These are phyloP conservation scores for Oryza longistaminata DNA, from an alignment of 176 grass and related monocot genomes.

Conservation along the genomic window DNA sequence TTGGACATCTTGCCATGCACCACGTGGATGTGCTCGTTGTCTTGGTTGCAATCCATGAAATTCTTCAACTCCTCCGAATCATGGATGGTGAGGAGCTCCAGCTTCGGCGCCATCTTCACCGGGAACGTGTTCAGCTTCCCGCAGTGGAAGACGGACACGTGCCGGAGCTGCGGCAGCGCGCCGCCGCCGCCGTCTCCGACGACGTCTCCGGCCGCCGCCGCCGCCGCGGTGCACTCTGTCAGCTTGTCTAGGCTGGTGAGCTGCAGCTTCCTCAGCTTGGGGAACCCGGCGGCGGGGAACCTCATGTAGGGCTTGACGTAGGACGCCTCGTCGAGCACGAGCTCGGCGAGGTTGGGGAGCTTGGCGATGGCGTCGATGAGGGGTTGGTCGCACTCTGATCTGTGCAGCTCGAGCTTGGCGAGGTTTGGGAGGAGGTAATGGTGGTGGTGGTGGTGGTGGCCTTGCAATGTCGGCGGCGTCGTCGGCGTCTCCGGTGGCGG, in stretches of 20 bases:
- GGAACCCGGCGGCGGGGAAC: not conserved
- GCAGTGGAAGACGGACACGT: not conserved
- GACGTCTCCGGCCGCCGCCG: not conserved
- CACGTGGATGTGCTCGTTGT: too few species aligned
- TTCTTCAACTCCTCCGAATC: not conserved
- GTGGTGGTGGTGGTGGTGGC: not conserved
- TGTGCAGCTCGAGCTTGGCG: conserved; percentile 1
- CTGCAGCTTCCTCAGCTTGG: not conserved
- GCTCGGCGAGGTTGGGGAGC: not conserved
- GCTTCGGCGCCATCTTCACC: too few species aligned
- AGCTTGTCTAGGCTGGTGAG: not conserved
- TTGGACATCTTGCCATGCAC: not conserved
- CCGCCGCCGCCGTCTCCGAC: not conserved
- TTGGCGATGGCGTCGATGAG: not conserved
- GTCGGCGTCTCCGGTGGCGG: too few species aligned
- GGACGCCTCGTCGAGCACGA: not conserved
- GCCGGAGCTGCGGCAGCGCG: not conserved
- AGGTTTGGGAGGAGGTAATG: conserved; percentile 17
- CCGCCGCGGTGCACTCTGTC: not conserved
- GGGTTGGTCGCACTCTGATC: not conserved
- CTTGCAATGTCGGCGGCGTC: not conserved
- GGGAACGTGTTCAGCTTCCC: not conserved
- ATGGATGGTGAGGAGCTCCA: not conserved
- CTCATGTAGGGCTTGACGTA: not conserved
- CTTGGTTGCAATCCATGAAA: not conserved